Conservation (phyloP, 495 filamentous ascomycete genomes). For the Annulohypoxylon nitens region DNA sequence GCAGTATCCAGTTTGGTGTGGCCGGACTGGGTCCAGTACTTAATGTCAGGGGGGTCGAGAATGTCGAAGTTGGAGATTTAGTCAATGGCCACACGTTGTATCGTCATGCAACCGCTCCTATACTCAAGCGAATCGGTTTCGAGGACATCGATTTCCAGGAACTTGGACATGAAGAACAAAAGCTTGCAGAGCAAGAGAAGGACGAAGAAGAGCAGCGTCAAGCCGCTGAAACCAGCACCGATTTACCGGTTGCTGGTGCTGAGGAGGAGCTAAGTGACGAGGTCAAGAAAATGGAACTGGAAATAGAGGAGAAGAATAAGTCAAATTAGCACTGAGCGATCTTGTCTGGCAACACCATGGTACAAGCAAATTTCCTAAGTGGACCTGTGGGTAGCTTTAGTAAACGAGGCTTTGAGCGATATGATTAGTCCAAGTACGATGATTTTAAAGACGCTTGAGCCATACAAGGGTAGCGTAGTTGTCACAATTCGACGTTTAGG, state of each 20-base stretch:
- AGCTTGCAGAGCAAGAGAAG: constrained; percentile 57
- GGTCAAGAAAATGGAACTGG: constrained; percentile 28
- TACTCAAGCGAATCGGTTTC: constrained; percentile 69
- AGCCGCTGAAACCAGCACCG: constrained; percentile 33
- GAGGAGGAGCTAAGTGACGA: constrained; percentile 28
- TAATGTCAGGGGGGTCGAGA: constrained; percentile 69
- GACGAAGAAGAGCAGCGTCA: constrained; percentile 55
- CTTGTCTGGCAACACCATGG: constrained; percentile 2
- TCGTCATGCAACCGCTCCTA: constrained; percentile 68
- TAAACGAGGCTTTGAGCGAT: background rate
- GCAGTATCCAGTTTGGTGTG: constrained; percentile 68
- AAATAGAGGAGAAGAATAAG: constrained; percentile 29
- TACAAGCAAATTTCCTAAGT: background rate
- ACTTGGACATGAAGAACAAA: constrained; percentile 58
- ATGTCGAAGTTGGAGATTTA: constrained; percentile 69
- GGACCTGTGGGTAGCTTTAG: background rate
- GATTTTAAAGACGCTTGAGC: background rate
- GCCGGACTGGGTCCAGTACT: constrained; percentile 68
- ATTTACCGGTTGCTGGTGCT: background rate
- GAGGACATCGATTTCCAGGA: constrained; percentile 66
- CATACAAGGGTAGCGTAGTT: background rate
- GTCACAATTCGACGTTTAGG: background rate
- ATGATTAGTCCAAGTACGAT: constrained; percentile 4
- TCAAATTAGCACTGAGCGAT: background rate
- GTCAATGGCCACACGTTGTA: constrained; percentile 70